Conservation (phyloP, 129 eudicot species). For the Rutidosis leptorrhynchoides region DNA sequence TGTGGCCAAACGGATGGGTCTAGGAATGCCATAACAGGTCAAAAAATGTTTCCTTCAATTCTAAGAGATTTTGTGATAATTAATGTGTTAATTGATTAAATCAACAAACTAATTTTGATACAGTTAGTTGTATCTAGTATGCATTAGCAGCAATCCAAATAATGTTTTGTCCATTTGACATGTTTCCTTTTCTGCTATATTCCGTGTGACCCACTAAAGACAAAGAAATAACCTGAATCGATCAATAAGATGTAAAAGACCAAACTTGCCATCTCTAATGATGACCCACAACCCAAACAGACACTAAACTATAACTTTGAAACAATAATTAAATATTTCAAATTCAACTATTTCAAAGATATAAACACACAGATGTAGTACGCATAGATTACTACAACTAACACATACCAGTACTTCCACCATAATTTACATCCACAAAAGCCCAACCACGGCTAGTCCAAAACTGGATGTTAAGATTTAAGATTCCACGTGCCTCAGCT, state of each 20-base stretch:
- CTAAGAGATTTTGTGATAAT: too few species aligned
- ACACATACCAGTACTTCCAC: constrained; percentile 92
- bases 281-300: too few species aligned
- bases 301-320: too few species aligned
- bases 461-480: constrained; percentile 73
- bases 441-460: constrained; percentile 99
- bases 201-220: neutral
- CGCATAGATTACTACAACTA: neutral
- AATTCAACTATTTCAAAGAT: too few species aligned
- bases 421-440: constrained; percentile 96
- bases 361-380: too few species aligned
- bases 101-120: too few species aligned
- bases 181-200: neutral
- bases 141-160: neutral
- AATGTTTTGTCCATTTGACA: neutral
- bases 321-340: too few species aligned
- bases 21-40: neutral
- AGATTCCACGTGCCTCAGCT: constrained; percentile 78
- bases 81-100: neutral
- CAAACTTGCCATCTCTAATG: too few species aligned
- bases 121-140: too few species aligned
- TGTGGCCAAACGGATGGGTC: neutral
- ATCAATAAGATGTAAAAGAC: too few species aligned
- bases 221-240: neutral
- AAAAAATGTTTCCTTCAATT: too few species aligned